Evolutionary conservation across 78 protist genomes (phyloP), one percentile per base, ranked within the genome.

Genomic region (Diacronema lutheri): DNA sequence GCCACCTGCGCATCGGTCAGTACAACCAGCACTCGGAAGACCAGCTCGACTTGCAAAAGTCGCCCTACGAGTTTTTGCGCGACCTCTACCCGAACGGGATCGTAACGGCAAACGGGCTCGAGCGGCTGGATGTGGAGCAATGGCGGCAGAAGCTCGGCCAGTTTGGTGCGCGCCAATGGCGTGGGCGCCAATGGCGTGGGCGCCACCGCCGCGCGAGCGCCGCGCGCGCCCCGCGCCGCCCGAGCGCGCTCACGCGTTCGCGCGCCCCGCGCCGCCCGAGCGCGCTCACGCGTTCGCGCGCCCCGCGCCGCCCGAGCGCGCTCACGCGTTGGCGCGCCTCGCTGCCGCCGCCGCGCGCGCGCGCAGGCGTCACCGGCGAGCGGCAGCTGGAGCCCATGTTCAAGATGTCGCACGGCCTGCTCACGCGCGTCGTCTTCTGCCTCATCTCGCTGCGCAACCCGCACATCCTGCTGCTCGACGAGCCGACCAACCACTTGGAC

Each of bases 401-500:
- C 23, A 38, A 21, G 35, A 41, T 91, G 66, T 69, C 86, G 40
- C 91, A 86, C 60, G 94, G 90, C 87, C 20, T 31, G 38, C 66
- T 79, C 85, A 80, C 92, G 69, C 92, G 98, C 41, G 97, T 98
- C 41, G 97, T 93, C 73, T 87, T 98, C 23, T 13, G 94, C 50
- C 82, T 76, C 46, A 56, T 46, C 35, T 76, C 82, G 65, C 65
- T 56, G 68, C 46, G 78, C 58, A 62, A 68, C 50, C 77, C 80
- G 26, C 64, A 62, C 25, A 14, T 76, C 62, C 65, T 76, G 44
- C 62, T 62, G 31, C 61, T 56, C 23, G 79, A 94, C 40, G 96
- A 98, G 92, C 99, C 99, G 33, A 96, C 99, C 62, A 97, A 96
- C 93, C 96, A 94, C 65, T 84, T 98, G 72, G 94, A 88, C 84